Conservation (phyloP, 2,329 filamentous ascomycete genomes). For the Orbilia quercus region DNA sequence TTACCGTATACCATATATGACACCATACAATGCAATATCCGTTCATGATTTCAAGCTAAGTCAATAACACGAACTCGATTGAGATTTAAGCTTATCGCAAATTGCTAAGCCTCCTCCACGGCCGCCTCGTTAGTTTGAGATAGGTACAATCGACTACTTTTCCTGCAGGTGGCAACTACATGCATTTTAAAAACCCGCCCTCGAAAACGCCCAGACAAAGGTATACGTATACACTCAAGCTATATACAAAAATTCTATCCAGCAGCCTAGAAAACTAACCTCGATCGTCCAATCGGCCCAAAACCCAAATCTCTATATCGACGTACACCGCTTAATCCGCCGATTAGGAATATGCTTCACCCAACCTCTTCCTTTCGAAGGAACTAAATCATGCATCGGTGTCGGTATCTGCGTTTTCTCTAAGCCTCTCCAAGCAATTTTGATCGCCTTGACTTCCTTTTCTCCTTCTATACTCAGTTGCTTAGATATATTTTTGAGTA, state of each 20-base stretch:
- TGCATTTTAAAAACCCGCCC: neutral
- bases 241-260: neutral
- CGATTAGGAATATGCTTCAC: neutral
- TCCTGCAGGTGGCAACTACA: constrained; percentile 7
- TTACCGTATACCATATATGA: too few species aligned
- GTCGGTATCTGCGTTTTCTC: neutral
- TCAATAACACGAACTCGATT: too few species aligned
- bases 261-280: constrained; percentile 4
- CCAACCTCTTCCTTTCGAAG: neutral
- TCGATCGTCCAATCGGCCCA: neutral
- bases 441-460: neutral
- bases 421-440: neutral
- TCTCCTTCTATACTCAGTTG: neutral
- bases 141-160: neutral
- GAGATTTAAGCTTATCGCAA: too few species aligned
- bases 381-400: neutral
- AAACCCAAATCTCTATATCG: neutral
- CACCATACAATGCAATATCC: too few species aligned
- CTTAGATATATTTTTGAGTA: neutral
- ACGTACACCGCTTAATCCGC: neutral
- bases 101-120: too few species aligned
- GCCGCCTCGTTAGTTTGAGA: neutral
- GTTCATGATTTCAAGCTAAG: too few species aligned
- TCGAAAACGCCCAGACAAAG: constrained; percentile 1
- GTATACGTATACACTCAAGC: constrained; percentile 3